Evolutionary conservation across 2,329 filamentous ascomycete species (phyloP), one percentile per base, ranked within the genome.

Genomic region (Trichophyton verrucosum): DNA sequence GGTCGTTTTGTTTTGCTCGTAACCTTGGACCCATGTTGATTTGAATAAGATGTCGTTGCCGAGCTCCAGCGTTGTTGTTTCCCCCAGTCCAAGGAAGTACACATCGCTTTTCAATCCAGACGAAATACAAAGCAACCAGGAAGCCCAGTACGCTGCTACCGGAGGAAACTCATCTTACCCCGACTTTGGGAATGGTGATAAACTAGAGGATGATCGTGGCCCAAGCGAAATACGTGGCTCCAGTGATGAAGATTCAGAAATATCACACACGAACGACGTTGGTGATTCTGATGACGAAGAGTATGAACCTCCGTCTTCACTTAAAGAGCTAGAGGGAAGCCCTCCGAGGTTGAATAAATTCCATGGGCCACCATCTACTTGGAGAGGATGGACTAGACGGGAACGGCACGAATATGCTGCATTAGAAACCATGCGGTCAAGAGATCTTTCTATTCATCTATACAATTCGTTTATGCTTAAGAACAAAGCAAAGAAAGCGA

Each of bases 331-430:
- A 11, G 44, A 30, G 11, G 24, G 24, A 40, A 6, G 8, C 11
- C 30, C 59, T 46, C 40, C 61, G 42, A 61, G 65, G 46, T 47
- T 58, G 51, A 94, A 94, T 69, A 84, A 84, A 63, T 95, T 87
- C 79, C 77, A 72, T n/a, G 89, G 90, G 0, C 74, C 80, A 1
- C 73, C 80, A 15, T 81, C 81, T 38, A 86, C 85, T 65, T 96
- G 91, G 89, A 80, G 82, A 64, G 89, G 92, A 73, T 94, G 96
- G 87, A 95, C 88, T 15, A 85, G 87, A 64, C 87, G 94, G 72
- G 94, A 97, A 73, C 82, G 91, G 61, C 78, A 80, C 6, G 78
- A 88, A 1, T 81, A 81, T 61, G 76, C 79, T 3, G 84, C 86
- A 6, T 76, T 95, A 60, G 81, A 86, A 61, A 79, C 82, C 53